phyloP scores from a whole-genome alignment of 441 rosid genomes.

The Kokia cookei region DNA sequence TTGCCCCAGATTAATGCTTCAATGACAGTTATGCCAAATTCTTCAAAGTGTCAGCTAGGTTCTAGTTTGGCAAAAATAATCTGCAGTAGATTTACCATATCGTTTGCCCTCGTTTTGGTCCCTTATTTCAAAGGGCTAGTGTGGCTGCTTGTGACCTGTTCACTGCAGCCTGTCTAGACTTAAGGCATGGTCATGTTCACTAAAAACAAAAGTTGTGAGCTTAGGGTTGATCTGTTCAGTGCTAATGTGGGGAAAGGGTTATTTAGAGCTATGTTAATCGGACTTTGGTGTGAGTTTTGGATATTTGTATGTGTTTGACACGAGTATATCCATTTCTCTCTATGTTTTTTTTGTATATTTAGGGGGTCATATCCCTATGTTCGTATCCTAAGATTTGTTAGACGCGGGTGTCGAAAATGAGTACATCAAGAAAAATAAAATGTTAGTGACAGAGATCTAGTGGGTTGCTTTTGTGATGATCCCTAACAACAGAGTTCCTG shows the following conservation, averaged over 20 bases:
- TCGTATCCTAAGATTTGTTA: too few relatives aligned
- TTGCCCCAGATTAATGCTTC: neutral
- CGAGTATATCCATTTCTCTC: too few relatives aligned
- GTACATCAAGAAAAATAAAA: too few relatives aligned
- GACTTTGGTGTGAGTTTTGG: too few relatives aligned
- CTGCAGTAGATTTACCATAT: neutral
- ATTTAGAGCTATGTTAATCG: neutral
- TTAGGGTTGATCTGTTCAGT: neutral
- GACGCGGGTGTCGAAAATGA: too few relatives aligned
- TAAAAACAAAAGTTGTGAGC: neutral
- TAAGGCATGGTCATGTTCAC: neutral
- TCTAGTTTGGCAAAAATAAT: neutral
- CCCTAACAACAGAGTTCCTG: neutral
- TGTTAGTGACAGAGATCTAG: too few relatives aligned
- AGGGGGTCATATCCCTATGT: too few relatives aligned
- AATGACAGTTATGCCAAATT: neutral
- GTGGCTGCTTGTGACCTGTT: neutral
- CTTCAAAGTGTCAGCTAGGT: neutral
- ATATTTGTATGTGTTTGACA: too few relatives aligned
- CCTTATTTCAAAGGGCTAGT: neutral
- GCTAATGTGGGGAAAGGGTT: neutral
- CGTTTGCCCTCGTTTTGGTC: neutral
- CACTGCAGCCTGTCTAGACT: neutral
- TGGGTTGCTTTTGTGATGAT: neutral
- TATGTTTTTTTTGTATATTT: too few relatives aligned